Evolutionary conservation across 306 rosid species (phyloP), one percentile per base, ranked within the genome.

Genomic region (Carpinus viminea): DNA sequence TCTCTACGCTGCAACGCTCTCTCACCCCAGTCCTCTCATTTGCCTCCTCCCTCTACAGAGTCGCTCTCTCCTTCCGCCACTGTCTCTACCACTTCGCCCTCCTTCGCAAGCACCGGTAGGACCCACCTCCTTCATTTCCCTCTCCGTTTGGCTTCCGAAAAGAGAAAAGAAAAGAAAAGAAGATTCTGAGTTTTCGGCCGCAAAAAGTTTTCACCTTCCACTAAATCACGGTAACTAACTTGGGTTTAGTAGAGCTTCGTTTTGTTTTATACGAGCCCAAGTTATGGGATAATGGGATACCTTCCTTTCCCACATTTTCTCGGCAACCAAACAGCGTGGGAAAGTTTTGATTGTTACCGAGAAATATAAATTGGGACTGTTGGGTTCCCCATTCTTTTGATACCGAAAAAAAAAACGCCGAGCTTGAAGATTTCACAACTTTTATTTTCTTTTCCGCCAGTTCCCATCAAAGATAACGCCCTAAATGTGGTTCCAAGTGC

Each of bases 61-160:
- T 91, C 80, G 83, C 80, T 76, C 92, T 92, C 75, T 87, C 88
- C 43, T 84, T 91, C 62, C 98, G 95, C 75, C 76, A 21, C 78
- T 78, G 28, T 34, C 89, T 94, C 65, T 94, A 90, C 92, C 81
- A 17, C 36, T 48, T 61, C 68, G 83, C 79, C 56, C 56, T 91
- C 84, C 81, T 86, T 53, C 83, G 64, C 65, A 64, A 77, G 74
- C 90, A 87, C 82, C 85, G 93, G 97, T 91, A 80, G 51, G 12
- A 62, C 18, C 24, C 26, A 17, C 34, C 46, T 72, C 36, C 28
- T 46, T 41, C 52, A 31, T 52, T 68, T 72, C 46, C 10, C 16
- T 56, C 50, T 11, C 11, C 36, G 24, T 65, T 77, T 82, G 71
- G 64, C 26, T 70, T 38, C 69, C 69, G 1, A 16, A 47, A 75